These are phyloP conservation scores for Wallacemonas rigidus DNA, from an alignment of 208 protist species.

Conservation along the genomic window DNA sequence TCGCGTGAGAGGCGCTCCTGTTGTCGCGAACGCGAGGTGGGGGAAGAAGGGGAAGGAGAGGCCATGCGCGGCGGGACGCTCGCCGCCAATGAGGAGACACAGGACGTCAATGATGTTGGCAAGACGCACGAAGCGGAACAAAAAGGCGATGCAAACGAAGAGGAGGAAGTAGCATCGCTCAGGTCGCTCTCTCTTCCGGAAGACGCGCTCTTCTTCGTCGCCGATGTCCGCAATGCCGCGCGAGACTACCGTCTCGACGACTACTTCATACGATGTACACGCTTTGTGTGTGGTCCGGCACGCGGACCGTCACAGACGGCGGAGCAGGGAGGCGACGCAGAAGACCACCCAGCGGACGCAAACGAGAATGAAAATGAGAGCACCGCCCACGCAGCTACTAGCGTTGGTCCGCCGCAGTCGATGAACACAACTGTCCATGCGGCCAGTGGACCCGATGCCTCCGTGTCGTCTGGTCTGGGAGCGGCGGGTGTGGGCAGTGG, in stretches of 20 bases:
- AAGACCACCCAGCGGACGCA: not conserved
- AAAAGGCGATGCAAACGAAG: not conserved
- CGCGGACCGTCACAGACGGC: not conserved
- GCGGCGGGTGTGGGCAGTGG: no score
- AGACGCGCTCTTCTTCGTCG: conserved; percentile 12
- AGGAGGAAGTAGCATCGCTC: not conserved
- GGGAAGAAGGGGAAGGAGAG: no score
- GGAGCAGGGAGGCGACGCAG: not conserved
- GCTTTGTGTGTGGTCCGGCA: not conserved
- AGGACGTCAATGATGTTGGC: no score
- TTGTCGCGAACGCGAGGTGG: no score
- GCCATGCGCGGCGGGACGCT: no score
- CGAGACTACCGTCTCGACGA: conserved; percentile 10
- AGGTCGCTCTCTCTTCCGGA: not conserved
- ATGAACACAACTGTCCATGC: no score
- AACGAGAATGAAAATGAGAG: not conserved
- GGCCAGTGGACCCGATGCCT: no score
- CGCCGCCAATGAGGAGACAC: no score
- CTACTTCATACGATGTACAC: conserved; percentile 9
- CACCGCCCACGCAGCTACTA: no score
- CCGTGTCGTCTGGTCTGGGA: no score
- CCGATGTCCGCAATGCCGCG: not conserved
- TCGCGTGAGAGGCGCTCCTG: not conserved
- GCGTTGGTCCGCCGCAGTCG: no score
- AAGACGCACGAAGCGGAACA: no score